Base-by-base conservation (phyloP, 805 yeast genomes). In the Wickerhamomyces subpelliculosus region DNA sequence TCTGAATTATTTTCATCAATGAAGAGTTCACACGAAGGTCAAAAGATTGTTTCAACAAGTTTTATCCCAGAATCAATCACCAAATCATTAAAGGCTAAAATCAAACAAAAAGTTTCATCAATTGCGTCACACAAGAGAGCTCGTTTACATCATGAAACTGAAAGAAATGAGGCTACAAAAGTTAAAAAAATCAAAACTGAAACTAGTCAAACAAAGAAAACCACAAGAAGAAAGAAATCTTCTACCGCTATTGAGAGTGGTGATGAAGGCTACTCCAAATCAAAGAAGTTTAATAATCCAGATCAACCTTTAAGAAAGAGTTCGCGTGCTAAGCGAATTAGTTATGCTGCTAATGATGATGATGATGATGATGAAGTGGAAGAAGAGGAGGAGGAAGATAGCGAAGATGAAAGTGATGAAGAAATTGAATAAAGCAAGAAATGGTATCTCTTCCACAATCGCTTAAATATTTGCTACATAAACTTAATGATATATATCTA, bases 1-100 rank as follows among this genome's bases (percentile, higher is more conserved):
- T 60, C 68, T n/a, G 96, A 87, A 52, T 54, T 84, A 8, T 86
- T 72, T 58, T 62, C 67, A n/a, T 75, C 84, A 2, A 75, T 82
- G 67, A 63, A 65, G 8, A 65, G 73, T n/a, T 54, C 73, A 2
- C 61, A 65, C 13, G 81, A 77, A 43, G 81, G 86, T 3, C 82
- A 78, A 42, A 60, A 57, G 12, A 63, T 78, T 17, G 70, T 79
- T 0, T 65, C 75, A 4, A 74, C 64, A 16, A 69, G 75, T 2
- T 85, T 69, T 48, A 66, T 85, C 27, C 69, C 78, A 1, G 80
- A 76, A 13, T 51, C 52, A 1, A 49, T 72, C 19, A 55, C 69
- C 24, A 60, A 60, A 26, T 62, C 60, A 28, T 52, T 80, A 20
- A 46, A 43, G 11, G 38, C 35, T 2, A 61, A 57, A 23, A 58